These are phyloP conservation scores for Coriolopsis trogii DNA, from an alignment of 1,284 basidiomycete genomes.

Conservation along the genomic window DNA sequence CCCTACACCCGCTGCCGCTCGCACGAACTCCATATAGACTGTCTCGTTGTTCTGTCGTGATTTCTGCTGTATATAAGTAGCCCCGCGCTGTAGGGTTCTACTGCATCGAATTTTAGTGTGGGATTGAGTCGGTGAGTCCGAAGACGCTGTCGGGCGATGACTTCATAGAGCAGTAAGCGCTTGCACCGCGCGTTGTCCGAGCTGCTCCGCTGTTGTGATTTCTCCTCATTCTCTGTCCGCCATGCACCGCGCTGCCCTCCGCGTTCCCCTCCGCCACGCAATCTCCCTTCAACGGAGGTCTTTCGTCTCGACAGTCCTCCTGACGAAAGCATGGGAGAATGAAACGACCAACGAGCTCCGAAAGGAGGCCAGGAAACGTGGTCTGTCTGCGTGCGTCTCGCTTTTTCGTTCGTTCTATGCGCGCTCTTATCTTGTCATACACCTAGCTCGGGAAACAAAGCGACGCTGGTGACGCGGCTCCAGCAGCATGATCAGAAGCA, in stretches of 20 bases:
- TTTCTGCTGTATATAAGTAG: too few relatives aligned
- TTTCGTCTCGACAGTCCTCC: constrained; percentile 70
- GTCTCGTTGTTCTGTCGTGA: background rate
- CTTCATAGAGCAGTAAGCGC: constrained; percentile 16
- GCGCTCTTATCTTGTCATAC: constrained; percentile 3
- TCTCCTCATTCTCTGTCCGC: constrained; percentile 11
- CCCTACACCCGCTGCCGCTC: too few relatives aligned
- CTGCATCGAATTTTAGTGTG: too few relatives aligned
- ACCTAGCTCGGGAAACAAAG: constrained; percentile 60
- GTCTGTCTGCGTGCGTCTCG: constrained; percentile 60
- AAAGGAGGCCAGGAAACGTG: constrained; percentile 65
- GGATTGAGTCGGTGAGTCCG: too few relatives aligned
- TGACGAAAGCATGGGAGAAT: constrained; percentile 66
- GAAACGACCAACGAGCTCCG: constrained; percentile 63
- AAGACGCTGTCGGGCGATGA: constrained; percentile 13
- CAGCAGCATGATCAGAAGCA: constrained; percentile 48
- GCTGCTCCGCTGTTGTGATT: background rate
- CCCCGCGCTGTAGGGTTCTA: too few relatives aligned
- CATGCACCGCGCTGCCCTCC: constrained; percentile 43
- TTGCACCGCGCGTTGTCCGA: constrained; percentile 6
- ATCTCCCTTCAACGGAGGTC: constrained; percentile 26
- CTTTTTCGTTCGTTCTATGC: constrained; percentile 2
- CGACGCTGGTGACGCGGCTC: constrained; percentile 56
- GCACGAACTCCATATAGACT: background rate
- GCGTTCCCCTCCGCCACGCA: constrained; percentile 25